Base-by-base conservation (phyloP, 75 land plant species). In the Picea glauca region DNA sequence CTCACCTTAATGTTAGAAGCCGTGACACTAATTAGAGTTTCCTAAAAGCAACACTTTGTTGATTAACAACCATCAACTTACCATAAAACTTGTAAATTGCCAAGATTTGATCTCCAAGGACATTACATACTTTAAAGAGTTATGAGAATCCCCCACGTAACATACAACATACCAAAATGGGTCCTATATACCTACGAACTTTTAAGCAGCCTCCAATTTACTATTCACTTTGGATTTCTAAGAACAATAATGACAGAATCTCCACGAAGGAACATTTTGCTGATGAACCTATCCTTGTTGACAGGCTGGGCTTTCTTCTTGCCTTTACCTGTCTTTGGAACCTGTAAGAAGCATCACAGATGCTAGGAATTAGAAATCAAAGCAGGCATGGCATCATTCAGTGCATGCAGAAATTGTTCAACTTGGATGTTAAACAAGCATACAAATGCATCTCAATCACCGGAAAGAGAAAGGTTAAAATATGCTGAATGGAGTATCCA, bases 291-390 rank as follows among this genome's bases (percentile, higher is more conserved):
- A 65, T 96, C 98, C 80, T 96, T 96, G 89, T 96, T 94, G 13
- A 96, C 91, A 12, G 98, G 98, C 68, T 81, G 86, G 14, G 98
- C 94, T 75, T 91, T 91, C 78, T 90, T 90, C 93, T 87, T 96
- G 60, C 98, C 98, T 81, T 96, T 96, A 2, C 98, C 98, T 61
- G 98, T 96, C 83, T 96, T 96, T 12, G 98, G 98, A 12, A 95
- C 87, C 98, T 95, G 81, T 33, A 15, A 20, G 13, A 18, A 43
- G n/a, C 17, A 33, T 38, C 65, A 74, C 11, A 30, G 35, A 50
- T 26, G 11, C 56, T 50, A 9, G 56, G 11, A 11, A 50, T 50
- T 50, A 50, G 56, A 1, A 46, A 62, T 38, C n/a, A 79, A 79
- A 57, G 8, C 35, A 38, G 13, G 9, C 20, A 46, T 31, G n/a